Evolutionary conservation across 768 basidiomycete species (phyloP), one percentile per base, ranked within the genome.

Genomic region (Mycena indigotica): DNA sequence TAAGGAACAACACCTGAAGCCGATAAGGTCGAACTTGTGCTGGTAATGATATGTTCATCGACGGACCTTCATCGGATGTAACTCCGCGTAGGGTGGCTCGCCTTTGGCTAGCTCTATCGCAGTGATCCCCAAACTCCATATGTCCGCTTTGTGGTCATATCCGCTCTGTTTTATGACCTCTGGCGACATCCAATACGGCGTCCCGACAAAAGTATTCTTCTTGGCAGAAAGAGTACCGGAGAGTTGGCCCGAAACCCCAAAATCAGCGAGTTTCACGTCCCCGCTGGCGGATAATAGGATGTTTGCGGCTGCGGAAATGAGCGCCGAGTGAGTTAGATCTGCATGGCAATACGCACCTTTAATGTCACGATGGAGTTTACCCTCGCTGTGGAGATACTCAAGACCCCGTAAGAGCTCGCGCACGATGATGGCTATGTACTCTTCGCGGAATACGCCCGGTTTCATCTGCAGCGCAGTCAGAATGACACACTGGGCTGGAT

Each of bases 161-260:
- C 97, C 97, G 55, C 94, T 96, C 75, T 99, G 97, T 72, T 98
- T 98, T 78, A 99, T 99, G 23, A 98, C 95, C 70, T 99, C 97
- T 5, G 97, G 97, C 5, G 93, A 94, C 97, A 99, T 99, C 97
- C 97, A 99, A 70, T 98, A 99, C 3, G 96, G 96, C 17, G 96
- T 95, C 26, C 93, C 93, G 28, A 96, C 96, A 70, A 95, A 98
- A 1, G 96, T 99, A 66, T 99, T 98, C 84, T 98, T 95, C 83
- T 93, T 94, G 19, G 91, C 92, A 12, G 90, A 92, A 41, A 95
- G 76, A 1, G 92, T 95, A 3, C 94, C 94, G 21, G 92, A 95
- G 26, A 99, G 81, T 68, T 99, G 97, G 26, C 97, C 97, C 1
- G 95, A 98, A 3, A 99, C 97, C 68, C 97, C 97, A 68, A 99